phyloP scores from a whole-genome alignment of 2,329 filamentous ascomycete genomes.

The Diaporthe nobilis region DNA sequence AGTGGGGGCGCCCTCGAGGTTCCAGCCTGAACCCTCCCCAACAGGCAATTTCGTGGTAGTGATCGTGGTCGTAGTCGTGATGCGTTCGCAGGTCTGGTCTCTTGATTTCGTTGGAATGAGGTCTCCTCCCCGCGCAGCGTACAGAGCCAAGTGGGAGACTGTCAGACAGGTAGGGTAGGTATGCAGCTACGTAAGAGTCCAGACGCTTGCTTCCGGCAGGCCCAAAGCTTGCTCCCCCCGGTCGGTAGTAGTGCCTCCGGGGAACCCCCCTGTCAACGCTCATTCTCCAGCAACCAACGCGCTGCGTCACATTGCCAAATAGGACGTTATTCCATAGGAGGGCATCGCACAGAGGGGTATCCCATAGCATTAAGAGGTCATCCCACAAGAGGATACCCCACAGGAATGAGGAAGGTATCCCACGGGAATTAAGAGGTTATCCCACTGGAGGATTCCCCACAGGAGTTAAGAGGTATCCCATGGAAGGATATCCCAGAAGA shows the following conservation, averaged over 20 bases:
- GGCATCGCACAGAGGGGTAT: too few relatives aligned
- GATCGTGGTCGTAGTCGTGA: background rate
- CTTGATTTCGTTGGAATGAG: background rate
- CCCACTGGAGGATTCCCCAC: too few relatives aligned
- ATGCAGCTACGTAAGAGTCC: constrained; percentile 35
- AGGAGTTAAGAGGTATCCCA: too few relatives aligned
- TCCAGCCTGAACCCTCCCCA: constrained; percentile 25
- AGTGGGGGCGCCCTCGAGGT: background rate
- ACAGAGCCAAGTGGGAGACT: constrained; percentile 13
- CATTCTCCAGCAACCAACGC: background rate
- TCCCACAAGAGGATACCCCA: too few relatives aligned
- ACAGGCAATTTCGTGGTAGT: background rate
- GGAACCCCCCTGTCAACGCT: background rate
- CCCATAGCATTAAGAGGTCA: too few relatives aligned
- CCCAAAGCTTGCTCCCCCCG: constrained; percentile 20
- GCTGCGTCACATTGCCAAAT: background rate
- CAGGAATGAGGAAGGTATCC: too few relatives aligned
- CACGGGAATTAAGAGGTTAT: too few relatives aligned
- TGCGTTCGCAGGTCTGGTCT: background rate
- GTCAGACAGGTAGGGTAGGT: constrained; percentile 11
- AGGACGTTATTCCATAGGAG: too few relatives aligned
- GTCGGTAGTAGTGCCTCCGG: constrained; percentile 4
- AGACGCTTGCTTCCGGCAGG: constrained; percentile 17
- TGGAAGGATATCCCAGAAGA: too few relatives aligned
- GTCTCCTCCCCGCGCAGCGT: constrained; percentile 25